These are phyloP conservation scores for Medicago ruthenica DNA, from an alignment of 306 rosid species.

Conservation along the genomic window DNA sequence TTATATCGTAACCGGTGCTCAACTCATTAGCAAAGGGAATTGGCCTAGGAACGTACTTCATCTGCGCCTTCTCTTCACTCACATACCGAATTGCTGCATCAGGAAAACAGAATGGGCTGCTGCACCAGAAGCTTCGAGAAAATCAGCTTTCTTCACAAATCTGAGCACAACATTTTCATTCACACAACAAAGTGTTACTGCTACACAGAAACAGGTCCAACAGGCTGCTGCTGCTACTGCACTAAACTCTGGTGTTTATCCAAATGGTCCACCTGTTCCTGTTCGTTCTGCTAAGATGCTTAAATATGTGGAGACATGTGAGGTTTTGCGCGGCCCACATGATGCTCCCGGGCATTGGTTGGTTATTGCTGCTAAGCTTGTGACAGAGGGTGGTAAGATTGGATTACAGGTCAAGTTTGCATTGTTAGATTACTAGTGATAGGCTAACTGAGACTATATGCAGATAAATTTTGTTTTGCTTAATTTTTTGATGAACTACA, in stretches of 20 bases:
- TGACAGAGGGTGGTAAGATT: constrained; percentile 77
- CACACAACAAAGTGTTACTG: constrained; percentile 72
- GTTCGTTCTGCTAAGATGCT: constrained; percentile 72
- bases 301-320: constrained; percentile 74
- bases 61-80: constrained; percentile 75
- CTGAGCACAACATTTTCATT: constrained; percentile 89
- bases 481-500: constrained; percentile 7
- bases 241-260: constrained; percentile 87
- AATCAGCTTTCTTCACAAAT: constrained; percentile 76
- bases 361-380: constrained; percentile 89
- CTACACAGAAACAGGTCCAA: constrained; percentile 43
- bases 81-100: constrained; percentile 74
- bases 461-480: constrained; percentile 33
- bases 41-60: constrained; percentile 93
- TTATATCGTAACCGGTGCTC: constrained; percentile 90
- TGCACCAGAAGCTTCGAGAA: constrained; percentile 76
- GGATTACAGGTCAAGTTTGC: constrained; percentile 90
- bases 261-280: constrained; percentile 81
- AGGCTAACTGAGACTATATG: constrained; percentile 12
- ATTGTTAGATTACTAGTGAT: constrained; percentile 73
- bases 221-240: constrained; percentile 61
- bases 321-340: constrained; percentile 89
- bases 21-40: constrained; percentile 75
- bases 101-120: constrained; percentile 80
- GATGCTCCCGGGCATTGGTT: constrained; percentile 95